These are phyloP conservation scores for Wickerhamiella sergipiensis DNA, from an alignment of 805 yeast species.

Conservation along the genomic window DNA sequence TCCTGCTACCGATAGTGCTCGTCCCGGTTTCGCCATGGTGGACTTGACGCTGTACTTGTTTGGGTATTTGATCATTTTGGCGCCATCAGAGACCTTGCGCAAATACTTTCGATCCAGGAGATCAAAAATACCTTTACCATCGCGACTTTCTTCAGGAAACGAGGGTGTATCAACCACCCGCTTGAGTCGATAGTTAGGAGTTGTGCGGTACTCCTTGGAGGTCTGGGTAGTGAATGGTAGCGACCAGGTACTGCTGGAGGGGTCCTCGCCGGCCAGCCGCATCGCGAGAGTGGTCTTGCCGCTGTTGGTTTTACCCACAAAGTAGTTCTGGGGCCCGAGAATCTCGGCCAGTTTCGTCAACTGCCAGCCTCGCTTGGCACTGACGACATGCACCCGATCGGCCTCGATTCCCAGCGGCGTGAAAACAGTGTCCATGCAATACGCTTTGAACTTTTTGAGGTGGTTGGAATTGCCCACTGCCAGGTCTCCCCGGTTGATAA, in stretches of 20 bases:
- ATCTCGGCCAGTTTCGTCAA: constrained; percentile 26
- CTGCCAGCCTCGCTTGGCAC: constrained; percentile 44
- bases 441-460: constrained; percentile 17
- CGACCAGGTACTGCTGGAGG: constrained; percentile 29
- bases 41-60: constrained; percentile 15
- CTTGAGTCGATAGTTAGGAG: constrained; percentile 16
- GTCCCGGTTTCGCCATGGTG: constrained; percentile 22
- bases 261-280: constrained; percentile 40
- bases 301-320: constrained; percentile 84
- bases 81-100: constrained; percentile 17
- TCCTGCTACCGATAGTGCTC: constrained; percentile 24
- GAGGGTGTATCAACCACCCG: constrained; percentile 22
- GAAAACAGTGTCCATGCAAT: constrained; percentile 26
- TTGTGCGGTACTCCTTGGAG: constrained; percentile 29
- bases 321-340: constrained; percentile 23
- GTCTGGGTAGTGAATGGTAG: constrained; percentile 65
- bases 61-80: constrained; percentile 12
- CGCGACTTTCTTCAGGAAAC: constrained; percentile 21
- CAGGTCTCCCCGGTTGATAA: constrained; percentile 32
- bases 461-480: constrained; percentile 23
- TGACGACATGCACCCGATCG: constrained; percentile 34
- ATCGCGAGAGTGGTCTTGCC: constrained; percentile 70
- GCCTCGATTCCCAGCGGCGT: constrained; percentile 24
- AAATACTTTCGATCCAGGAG: constrained; percentile 12
- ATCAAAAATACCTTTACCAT: constrained; percentile 9